Base-by-base conservation (phyloP, 257 asterid species). In the Cynanchum wilfordii region DNA sequence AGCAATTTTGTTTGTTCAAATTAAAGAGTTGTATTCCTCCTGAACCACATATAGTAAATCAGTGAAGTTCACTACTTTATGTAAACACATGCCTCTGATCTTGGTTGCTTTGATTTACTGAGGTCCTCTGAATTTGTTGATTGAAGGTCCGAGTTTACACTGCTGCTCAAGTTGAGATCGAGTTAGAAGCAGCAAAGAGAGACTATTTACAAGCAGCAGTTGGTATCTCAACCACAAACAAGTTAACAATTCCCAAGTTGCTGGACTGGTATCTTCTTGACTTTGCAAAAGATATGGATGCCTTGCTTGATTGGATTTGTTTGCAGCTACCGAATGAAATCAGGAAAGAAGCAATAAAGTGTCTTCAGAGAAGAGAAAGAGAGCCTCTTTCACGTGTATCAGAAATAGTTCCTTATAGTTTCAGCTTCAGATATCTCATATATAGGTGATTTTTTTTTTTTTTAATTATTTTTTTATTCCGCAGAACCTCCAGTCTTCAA, bases 181-280 rank as follows among this genome's bases (percentile, higher is more conserved):
- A 89, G 75, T 68, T 92, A 72, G 98, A 92, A 70, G 79, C 82
- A 68, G 95, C 96, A 10, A 90, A 90, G 74, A 79, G 81, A 75
- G 96, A 88, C 7, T 92, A 89, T 78, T 74, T 90, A 71, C 91
- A 82, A 75, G 98, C 93, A 72, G 89, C 97, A 30, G 80, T 92
- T 13, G 89, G 87, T 69, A 79, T 92, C 52, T 89, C 98, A 68
- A 40, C 84, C 45, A 63, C 83, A 20, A 81, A 82, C 79, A 88
- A 88, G 85, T 22, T 92, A 45, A 78, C 85, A 8, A 78, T 92
- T 69, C 98, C 98, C 1, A 88, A 90, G 84, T 80, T 90, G 62
- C 74, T 92, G 62, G 97, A 90, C 42, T 90, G 93, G 98, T 92
- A 90, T 75, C 81, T 92, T 54, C 93, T 92, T 0, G 96, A 90